Evolutionary conservation across 1,284 basidiomycete genomes (phyloP), one percentile per base, ranked within the genome.

Genomic region (Irpex sp.): DNA sequence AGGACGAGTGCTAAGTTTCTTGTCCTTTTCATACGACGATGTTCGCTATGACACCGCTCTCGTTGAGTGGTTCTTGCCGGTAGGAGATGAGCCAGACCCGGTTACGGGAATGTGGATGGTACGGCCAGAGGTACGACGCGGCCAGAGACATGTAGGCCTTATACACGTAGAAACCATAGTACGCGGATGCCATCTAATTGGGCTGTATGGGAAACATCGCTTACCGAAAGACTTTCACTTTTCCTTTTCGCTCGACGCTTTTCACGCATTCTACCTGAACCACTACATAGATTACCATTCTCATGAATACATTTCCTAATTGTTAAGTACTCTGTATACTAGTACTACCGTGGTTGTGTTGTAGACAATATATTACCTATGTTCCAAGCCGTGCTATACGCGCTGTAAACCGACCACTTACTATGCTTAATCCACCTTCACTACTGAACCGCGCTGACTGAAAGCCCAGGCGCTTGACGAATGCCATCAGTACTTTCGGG

Each of bases 21-120:
- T 66, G 1, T 39, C 51, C 2, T 65, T 66, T 53, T 8, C 10
- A 5, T 56, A 58, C 18, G 5, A 53, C 1, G 60, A n/a, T 1
- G 39, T 33, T 0, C 7, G 5, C 2, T 71, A 69, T 55, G 64
- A 67, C 1, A 73, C 72, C 60, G 72, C 69, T 3, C 61, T 75
- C 0, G 66, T 73, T 0, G 21, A 69, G 8, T 73, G 74, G 72
- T 74, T 71, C 53, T 18, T 61, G 2, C 58, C 42, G 3, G 39
- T 66, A 16, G 65, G 63, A 3, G 61, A 67, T 23, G 23, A 19
- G 2, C 69, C 68, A 3, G 68, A 71, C 55, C 49, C 45, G 5
- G 63, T 62, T 0, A 75, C 69, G 0, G 75, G 73, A 0, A 71
- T 75, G 69, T 75, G 75, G 74, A 60, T 67, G 18, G 72, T 75